These are phyloP conservation scores for Penicillium nordicum DNA, from an alignment of 2,329 filamentous ascomycete genomes.

Conservation along the genomic window DNA sequence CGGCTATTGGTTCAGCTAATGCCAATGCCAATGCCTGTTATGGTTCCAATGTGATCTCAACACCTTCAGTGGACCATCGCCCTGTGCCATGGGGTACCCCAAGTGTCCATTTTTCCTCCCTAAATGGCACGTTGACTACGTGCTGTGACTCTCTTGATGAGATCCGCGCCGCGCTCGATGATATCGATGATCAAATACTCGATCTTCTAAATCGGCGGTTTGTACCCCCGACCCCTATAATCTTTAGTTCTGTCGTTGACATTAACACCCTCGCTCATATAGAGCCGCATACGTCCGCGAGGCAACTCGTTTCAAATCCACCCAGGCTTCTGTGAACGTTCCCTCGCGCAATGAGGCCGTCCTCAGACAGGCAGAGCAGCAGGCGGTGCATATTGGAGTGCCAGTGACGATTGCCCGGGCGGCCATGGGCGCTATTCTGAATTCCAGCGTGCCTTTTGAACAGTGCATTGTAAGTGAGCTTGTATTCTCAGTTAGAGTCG, in stretches of 20 bases:
- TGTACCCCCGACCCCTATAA: neutral
- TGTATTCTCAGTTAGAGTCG: neutral
- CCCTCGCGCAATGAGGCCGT: conserved; percentile 1
- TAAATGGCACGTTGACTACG: conserved; percentile 1
- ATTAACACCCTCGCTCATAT: neutral
- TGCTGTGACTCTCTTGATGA: conserved; percentile 8
- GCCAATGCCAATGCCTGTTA: neutral
- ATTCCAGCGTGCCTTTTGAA: conserved; percentile 9
- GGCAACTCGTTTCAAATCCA: conserved; percentile 3
- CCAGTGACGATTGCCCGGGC: conserved; percentile 9
- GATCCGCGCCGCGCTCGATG: conserved; percentile 2
- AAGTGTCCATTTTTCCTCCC: conserved; percentile 6
- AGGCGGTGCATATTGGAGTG: neutral
- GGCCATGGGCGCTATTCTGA: conserved; percentile 5
- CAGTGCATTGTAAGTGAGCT: conserved; percentile 5
- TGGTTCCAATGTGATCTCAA: neutral
- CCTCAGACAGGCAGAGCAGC: conserved; percentile 1
- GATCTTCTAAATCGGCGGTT: neutral
- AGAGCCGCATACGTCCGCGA: neutral
- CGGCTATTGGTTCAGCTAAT: neutral
- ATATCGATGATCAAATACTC: neutral
- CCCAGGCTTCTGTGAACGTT: neutral
- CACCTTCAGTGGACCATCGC: neutral
- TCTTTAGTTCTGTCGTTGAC: neutral
- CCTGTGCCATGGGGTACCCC: conserved; percentile 3